phyloP scores from a whole-genome alignment of 148 eudicot species.

The Amaranthus palmeri region DNA sequence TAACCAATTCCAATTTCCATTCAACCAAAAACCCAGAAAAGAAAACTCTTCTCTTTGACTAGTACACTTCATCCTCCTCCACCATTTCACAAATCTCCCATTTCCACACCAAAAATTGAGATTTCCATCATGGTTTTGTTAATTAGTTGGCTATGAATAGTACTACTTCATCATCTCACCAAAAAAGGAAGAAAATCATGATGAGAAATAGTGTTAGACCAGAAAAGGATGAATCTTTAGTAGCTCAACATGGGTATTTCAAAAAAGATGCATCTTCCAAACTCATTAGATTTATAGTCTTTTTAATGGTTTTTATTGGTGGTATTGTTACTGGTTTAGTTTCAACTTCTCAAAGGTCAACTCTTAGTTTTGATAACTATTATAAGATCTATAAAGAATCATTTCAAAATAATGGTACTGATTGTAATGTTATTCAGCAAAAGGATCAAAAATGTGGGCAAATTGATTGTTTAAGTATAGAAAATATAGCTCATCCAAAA shows the following conservation, averaged over 20 bases:
- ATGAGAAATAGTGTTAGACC: not conserved
- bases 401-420: too few relatives aligned
- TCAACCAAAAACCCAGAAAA: too few relatives aligned
- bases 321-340: conserved; percentile 4
- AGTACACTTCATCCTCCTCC: too few relatives aligned
- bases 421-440: too few relatives aligned
- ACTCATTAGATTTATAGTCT: not conserved
- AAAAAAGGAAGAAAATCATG: conserved; percentile 3
- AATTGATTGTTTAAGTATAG: not conserved
- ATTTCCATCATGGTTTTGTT: not conserved
- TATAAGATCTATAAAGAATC: not conserved
- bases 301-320: not conserved
- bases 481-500: not conserved
- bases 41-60: too few relatives aligned
- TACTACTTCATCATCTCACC: not conserved
- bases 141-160: not conserved
- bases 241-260: not conserved
- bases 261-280: conserved; percentile 5
- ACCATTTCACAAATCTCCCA: too few relatives aligned
- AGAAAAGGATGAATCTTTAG: not conserved
- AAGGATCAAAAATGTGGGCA: not conserved
- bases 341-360: conserved; percentile 4
- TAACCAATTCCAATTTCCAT: too few relatives aligned
- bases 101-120: too few relatives aligned
- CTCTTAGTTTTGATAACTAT: conserved; percentile 3